Evolutionary conservation across 75 land plant species (phyloP), one percentile per base, ranked within the genome.

Genomic region (Sequoia sempervirens): DNA sequence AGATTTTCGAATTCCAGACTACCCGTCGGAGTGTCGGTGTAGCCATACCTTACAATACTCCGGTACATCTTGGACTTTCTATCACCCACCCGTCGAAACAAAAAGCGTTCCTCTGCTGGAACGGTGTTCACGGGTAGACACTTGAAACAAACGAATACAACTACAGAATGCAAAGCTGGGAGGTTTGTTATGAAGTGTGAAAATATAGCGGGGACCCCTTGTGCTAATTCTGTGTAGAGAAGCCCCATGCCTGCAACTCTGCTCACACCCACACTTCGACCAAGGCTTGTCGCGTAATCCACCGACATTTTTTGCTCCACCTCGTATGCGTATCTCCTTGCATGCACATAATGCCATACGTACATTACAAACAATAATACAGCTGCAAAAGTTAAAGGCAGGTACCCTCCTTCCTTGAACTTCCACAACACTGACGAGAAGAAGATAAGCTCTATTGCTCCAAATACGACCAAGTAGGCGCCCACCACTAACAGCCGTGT

Each of bases 151-250:
- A 94, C 90, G 53, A 94, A 86, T 3, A 92, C 87, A 0, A 92
- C 66, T 1, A 93, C 87, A 2, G 94, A 90, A 85, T 92, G 94
- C 2, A 92, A 53, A 28, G 94, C 88, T 0, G 92, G 93, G 18
- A 94, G 66, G 58, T 89, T 92, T 45, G 82, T 76, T 13, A 92
- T 45, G 34, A 88, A 92, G 45, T 92, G 94, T 1, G 88, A 84
- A 81, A 94, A 92, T 72, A 91, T 91, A 28, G 92, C 85, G 14
- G 95, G 94, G 28, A 94, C 87, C 32, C 94, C 96, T 40, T 87
- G 92, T 4, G 89, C 89, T 15, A 94, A 89, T 80, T 93, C 94
- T 9, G 90, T 90, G 84, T 94, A 93, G 13, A 94, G 56, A 14
- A 94, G 87, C 0, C 91, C 94, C 6, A 93, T 82, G 53, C 96